Evolutionary conservation across 352 stramenopile genomes (phyloP), one percentile per base, ranked within the genome.

Genomic region (Globisporangium sylvaticum): DNA sequence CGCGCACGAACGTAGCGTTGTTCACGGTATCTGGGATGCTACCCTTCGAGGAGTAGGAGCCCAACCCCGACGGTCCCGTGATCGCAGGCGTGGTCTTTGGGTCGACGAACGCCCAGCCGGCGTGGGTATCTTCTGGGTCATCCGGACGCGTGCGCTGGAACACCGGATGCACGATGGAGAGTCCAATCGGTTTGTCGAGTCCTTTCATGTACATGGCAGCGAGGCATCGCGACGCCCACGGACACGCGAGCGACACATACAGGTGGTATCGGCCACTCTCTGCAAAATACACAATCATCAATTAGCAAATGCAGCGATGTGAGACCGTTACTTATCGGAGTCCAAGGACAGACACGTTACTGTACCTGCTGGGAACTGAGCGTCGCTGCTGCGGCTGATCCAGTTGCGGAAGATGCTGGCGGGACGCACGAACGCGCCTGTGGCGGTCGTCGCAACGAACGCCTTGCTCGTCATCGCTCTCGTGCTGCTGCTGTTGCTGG

Each of bases 211-310:
- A 79, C 55, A 97, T 75, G 54, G 95, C 88, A 25, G 94, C 87
- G 12, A 98, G 69, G 59, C 80, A 91, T 55, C 85, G 83, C 58
- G 81, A 77, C 1, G 87, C 84, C 84, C 84, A 95, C 25, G 97
- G 97, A 80, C 97, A 99, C 37, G 97, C 97, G 29, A 96, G 84
- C 60, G 94, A 97, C 34, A 99, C 89, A 80, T 98, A 98, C 29
- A 99, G 78, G 78, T 99, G 96, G 79, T 99, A 94, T 32, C 85
- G 83, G 46, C 68, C 56, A 34, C 68, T 75, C 67, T 89, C 74
- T 69, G 8, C 18, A 57, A 15, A 3, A 18, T 3, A 57, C 6
- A 29, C 12, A n/a, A 22, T 20, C 9, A 4, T 5, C 4, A 9
- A n/a, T 53, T 12, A 22, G 8, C 14, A 56, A 31, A 39, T 4